Conservation (phyloP, 1,284 basidiomycete genomes). For the Apiotrichum laibachii region DNA sequence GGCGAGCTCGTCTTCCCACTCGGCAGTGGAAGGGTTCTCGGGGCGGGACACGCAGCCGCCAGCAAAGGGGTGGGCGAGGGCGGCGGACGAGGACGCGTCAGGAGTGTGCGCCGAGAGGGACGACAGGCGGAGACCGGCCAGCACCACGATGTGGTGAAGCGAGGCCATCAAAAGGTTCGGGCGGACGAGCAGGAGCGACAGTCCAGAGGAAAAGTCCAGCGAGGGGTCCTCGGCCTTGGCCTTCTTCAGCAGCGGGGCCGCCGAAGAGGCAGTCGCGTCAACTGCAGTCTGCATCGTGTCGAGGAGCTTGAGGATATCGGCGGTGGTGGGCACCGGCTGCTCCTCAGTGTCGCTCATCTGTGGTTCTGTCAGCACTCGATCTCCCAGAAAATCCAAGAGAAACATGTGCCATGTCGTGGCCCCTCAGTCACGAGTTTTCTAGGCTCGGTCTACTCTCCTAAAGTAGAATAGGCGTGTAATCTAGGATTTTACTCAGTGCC, state of each 20-base stretch:
- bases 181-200: slow-evolving; percentile 86
- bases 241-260: slow-evolving; percentile 43
- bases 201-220: slow-evolving; percentile 70
- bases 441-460: slow-evolving; percentile 53
- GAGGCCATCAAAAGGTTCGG: slow-evolving; percentile 83
- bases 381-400: background rate
- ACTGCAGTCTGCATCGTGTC: slow-evolving; percentile 43
- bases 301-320: slow-evolving; percentile 39
- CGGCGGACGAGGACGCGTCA: slow-evolving; percentile 20
- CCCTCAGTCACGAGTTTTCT: slow-evolving; percentile 56
- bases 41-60: slow-evolving; percentile 12
- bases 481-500: slow-evolving; percentile 47
- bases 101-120: slow-evolving; percentile 7
- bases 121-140: slow-evolving; percentile 59
- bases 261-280: slow-evolving; percentile 39
- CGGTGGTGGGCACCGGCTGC: slow-evolving; percentile 23
- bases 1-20: slow-evolving; percentile 29
- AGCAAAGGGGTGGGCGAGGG: slow-evolving; percentile 22
- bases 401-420: background rate
- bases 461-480: slow-evolving; percentile 49
- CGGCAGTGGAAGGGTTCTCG: background rate
- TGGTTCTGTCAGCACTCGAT: background rate
- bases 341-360: slow-evolving; percentile 28
- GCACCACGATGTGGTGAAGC: slow-evolving; percentile 76
- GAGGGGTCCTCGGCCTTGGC: slow-evolving; percentile 48